Evolutionary conservation across 208 protist genomes (phyloP).

Genomic region (Leishmania martiniquensis): DNA sequence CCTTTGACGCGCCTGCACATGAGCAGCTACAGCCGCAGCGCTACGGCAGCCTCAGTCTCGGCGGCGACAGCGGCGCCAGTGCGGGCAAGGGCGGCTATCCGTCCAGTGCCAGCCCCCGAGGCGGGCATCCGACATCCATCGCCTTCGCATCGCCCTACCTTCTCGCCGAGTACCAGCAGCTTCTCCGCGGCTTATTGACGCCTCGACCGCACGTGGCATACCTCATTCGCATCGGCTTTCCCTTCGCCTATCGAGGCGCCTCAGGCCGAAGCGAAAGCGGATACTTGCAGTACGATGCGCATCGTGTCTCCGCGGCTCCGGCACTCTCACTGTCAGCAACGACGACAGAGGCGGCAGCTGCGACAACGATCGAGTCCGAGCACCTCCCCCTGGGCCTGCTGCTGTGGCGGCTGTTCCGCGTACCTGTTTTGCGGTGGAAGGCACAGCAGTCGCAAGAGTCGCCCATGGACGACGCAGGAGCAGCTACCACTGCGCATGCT

Average conservation of each 20-base stretch:
- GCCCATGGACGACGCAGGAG: background rate
- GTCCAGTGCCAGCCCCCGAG: background rate
- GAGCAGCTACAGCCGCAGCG: conserved; percentile 28
- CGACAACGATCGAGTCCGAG: conserved; percentile 7
- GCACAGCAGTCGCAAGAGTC: conserved; percentile 9
- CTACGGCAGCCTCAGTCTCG: background rate
- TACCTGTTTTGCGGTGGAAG: conserved; percentile 33
- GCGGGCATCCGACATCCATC: background rate
- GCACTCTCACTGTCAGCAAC: background rate
- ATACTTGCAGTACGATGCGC: conserved; percentile 27
- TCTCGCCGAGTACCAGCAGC: conserved; percentile 38
- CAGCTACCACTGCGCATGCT: background rate
- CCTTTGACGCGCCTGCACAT: conserved; percentile 38
- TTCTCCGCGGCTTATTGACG: conserved; percentile 32
- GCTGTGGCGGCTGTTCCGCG: conserved; percentile 47
- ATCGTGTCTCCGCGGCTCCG: conserved; percentile 36
- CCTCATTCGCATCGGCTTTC: conserved; percentile 35
- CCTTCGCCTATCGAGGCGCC: conserved; percentile 28
- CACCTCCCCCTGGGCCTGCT: conserved; percentile 40
- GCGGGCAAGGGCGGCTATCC: background rate
- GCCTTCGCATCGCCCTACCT: conserved; percentile 38
- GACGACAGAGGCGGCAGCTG: background rate
- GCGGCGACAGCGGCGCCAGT: background rate
- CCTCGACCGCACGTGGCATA: conserved; percentile 34
- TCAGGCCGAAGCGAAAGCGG: conserved; percentile 10